These are phyloP conservation scores for Ustilago loliicola DNA, from an alignment of 1,284 basidiomycete species.

Conservation along the genomic window DNA sequence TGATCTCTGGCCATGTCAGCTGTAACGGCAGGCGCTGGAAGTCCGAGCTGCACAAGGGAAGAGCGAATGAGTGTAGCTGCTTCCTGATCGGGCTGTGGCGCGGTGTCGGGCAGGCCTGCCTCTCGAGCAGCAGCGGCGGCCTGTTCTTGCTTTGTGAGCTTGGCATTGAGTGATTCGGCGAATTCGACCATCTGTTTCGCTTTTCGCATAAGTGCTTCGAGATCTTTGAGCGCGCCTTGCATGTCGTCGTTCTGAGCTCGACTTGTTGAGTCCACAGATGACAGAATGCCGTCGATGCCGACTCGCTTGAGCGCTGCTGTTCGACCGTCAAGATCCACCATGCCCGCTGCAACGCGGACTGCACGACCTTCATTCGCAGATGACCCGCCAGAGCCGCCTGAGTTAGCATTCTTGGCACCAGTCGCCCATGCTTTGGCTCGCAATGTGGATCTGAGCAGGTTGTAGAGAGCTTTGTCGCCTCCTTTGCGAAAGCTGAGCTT, in stretches of 20 bases:
- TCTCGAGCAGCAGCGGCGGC: constrained; percentile 40
- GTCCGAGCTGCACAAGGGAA: constrained; percentile 87
- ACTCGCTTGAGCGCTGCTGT: constrained; percentile 42
- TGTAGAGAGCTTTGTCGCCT: constrained; percentile 87
- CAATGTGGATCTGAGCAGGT: constrained; percentile 81
- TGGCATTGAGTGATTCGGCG: constrained; percentile 87
- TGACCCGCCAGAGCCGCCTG: neutral
- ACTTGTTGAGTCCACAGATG: constrained; percentile 69
- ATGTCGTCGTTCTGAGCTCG: constrained; percentile 79
- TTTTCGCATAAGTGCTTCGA: constrained; percentile 91
- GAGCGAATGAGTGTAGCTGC: constrained; percentile 76
- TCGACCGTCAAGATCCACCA: constrained; percentile 54
- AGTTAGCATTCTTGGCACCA: constrained; percentile 4
- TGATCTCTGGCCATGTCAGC: constrained; percentile 90
- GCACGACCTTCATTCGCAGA: constrained; percentile 14
- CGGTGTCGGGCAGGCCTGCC: constrained; percentile 28
- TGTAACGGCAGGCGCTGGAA: constrained; percentile 85
- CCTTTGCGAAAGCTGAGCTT: constrained; percentile 88
- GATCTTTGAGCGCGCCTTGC: constrained; percentile 84
- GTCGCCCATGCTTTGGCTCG: constrained; percentile 81
- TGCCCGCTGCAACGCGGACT: constrained; percentile 30
- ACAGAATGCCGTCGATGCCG: constrained; percentile 54
- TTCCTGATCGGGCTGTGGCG: constrained; percentile 74
- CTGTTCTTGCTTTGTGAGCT: constrained; percentile 77
- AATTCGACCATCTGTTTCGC: constrained; percentile 91